Evolutionary conservation across 768 basidiomycete species (phyloP).

Genomic region (Phanerochaete carnosa): DNA sequence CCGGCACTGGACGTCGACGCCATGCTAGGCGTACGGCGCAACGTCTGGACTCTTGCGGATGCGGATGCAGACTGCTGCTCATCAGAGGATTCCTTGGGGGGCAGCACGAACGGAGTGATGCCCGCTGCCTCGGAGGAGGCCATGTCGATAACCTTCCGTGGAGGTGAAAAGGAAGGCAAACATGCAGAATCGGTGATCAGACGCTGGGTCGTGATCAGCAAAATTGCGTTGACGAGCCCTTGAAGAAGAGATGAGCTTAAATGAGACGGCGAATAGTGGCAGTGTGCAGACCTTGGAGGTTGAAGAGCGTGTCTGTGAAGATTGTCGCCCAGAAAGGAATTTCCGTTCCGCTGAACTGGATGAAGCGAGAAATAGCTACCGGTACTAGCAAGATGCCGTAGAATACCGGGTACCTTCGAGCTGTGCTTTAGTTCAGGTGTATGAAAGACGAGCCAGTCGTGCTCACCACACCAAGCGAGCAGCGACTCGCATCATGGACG

Average conservation of each 20-base stretch:
- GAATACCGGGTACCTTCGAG: conserved; percentile 17
- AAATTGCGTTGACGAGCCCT: conserved; percentile 31
- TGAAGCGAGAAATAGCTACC: conserved; percentile 31
- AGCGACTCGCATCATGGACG: conserved; percentile 28
- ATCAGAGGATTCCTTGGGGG: neutral
- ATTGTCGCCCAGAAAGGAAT: conserved; percentile 30
- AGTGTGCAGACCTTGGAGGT: conserved; percentile 25
- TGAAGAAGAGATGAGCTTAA: neutral
- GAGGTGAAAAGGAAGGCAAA: conserved; percentile 23
- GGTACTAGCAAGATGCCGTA: conserved; percentile 32
- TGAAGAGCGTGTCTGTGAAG: conserved; percentile 30
- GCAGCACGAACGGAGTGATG: conserved; percentile 29
- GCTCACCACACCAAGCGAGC: conserved; percentile 32
- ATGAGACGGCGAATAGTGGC: neutral
- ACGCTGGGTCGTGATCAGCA: conserved; percentile 29
- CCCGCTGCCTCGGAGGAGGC: conserved; percentile 20
- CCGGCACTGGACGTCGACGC: neutral
- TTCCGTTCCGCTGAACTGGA: conserved; percentile 23
- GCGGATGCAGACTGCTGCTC: neutral
- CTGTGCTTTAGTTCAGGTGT: neutral
- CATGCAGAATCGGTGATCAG: conserved; percentile 24
- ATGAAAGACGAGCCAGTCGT: neutral
- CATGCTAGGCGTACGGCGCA: neutral
- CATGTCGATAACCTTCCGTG: conserved; percentile 24
- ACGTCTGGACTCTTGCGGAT: neutral